Conservation (phyloP, 345 rosid species). For the Lagerstroemia speciosa region DNA sequence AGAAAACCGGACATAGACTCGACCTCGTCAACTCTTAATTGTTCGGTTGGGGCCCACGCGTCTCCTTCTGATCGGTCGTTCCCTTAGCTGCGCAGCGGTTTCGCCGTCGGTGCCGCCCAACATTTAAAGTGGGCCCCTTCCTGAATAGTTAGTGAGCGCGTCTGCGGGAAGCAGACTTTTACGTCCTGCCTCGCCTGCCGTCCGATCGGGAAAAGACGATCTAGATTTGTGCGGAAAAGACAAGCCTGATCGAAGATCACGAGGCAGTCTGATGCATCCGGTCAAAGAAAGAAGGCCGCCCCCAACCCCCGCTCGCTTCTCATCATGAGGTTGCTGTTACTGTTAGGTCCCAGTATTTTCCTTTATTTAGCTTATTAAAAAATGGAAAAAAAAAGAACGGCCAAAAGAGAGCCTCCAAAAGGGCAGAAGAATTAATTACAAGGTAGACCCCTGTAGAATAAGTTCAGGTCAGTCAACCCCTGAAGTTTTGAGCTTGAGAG, state of each 20-base stretch:
- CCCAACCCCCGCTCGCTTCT: neutral
- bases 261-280: slow-evolving; percentile 21
- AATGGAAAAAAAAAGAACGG: neutral
- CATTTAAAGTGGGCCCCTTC: neutral
- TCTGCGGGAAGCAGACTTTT: slow-evolving; percentile 9
- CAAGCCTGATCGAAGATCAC: slow-evolving; percentile 28
- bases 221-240: slow-evolving; percentile 7
- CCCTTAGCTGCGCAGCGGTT: slow-evolving; percentile 7
- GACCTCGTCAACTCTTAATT: slow-evolving; percentile 51
- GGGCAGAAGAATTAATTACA: neutral
- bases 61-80: slow-evolving; percentile 23
- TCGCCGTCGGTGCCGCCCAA: slow-evolving; percentile 55
- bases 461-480: neutral
- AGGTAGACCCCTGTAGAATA: neutral
- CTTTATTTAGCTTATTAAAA: slow-evolving; percentile 7
- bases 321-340: slow-evolving; percentile 12
- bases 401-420: neutral
- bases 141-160: neutral
- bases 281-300: slow-evolving; percentile 9
- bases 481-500: neutral
- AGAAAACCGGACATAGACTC: slow-evolving; percentile 30
- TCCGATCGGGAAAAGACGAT: neutral
- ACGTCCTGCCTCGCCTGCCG: slow-evolving; percentile 8
- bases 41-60: slow-evolving; percentile 20
- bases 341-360: neutral